Conservation (phyloP, 2,329 filamentous ascomycete genomes). For the Dactylonectria macrodidyma region DNA sequence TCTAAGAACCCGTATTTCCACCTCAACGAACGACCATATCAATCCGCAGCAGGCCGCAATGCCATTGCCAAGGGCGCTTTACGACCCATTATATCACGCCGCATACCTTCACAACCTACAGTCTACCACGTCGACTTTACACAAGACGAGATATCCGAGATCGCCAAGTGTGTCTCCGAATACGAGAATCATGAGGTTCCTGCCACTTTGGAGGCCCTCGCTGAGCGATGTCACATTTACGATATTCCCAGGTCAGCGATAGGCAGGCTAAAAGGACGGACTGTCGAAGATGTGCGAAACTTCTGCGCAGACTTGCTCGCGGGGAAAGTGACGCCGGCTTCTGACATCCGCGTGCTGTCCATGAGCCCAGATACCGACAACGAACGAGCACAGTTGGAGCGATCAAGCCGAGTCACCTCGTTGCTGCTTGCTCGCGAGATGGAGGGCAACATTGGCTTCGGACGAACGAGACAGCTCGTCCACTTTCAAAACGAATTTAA, state of each 20-base stretch:
- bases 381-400: constrained; percentile 26
- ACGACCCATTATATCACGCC: constrained; percentile 14
- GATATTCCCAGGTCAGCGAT: constrained; percentile 45
- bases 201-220: constrained; percentile 40
- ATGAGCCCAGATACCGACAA: constrained; percentile 36
- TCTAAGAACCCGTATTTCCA: constrained; percentile 36
- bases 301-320: constrained; percentile 52
- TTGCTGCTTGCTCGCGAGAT: constrained; percentile 66
- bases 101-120: constrained; percentile 25
- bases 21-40: constrained; percentile 45
- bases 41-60: constrained; percentile 45
- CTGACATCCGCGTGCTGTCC: constrained; percentile 45
- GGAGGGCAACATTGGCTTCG: constrained; percentile 60
- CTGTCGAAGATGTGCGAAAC: constrained; percentile 47
- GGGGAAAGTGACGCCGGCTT: constrained; percentile 31
- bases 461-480: constrained; percentile 56
- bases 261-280: constrained; percentile 43
- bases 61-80: constrained; percentile 46
- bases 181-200: constrained; percentile 33
- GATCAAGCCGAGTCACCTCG: constrained; percentile 52
- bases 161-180: constrained; percentile 42
- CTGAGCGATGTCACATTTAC: constrained; percentile 34
- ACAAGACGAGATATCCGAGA: constrained; percentile 52
- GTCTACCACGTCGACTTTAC: constrained; percentile 65
- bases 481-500: constrained; percentile 64